Evolutionary conservation across 805 yeast species (phyloP).

Genomic region (Pichia thaimueangensis): DNA sequence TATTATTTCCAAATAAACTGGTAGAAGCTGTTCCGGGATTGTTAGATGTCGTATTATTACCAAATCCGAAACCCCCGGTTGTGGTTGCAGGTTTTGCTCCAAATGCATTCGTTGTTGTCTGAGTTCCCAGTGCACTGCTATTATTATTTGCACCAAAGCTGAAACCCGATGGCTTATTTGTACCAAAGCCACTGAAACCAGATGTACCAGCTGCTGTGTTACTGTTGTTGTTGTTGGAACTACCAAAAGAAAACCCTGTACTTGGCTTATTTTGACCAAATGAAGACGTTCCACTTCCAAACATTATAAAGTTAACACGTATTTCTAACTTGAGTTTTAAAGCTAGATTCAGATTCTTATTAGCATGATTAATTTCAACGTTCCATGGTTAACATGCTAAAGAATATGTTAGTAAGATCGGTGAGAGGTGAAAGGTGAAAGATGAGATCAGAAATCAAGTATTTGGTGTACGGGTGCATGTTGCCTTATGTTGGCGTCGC

Average conservation of each 20-base stretch:
- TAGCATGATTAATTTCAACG: no score
- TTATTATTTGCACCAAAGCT: background rate
- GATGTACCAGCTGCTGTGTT: background rate
- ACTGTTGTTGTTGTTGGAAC: background rate
- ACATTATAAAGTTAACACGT: background rate
- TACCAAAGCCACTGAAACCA: background rate
- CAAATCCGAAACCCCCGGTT: conserved; percentile 12
- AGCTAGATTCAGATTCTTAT: background rate
- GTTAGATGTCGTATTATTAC: conserved; percentile 5
- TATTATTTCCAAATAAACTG: background rate
- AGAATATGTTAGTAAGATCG: no score
- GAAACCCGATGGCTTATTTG: background rate
- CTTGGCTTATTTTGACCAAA: conserved; percentile 6
- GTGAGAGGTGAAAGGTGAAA: no score
- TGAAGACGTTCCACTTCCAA: conserved; percentile 7
- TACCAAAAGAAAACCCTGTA: conserved; percentile 6
- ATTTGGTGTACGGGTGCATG: background rate
- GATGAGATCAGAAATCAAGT: no score
- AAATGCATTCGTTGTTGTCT: background rate
- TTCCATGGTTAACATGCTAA: no score
- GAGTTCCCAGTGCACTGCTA: background rate
- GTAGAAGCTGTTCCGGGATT: background rate
- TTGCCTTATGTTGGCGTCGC: no score
- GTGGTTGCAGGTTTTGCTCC: conserved; percentile 3
- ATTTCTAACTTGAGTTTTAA: no score